Conservation (phyloP, 805 yeast species). For the Candida golubevii region DNA sequence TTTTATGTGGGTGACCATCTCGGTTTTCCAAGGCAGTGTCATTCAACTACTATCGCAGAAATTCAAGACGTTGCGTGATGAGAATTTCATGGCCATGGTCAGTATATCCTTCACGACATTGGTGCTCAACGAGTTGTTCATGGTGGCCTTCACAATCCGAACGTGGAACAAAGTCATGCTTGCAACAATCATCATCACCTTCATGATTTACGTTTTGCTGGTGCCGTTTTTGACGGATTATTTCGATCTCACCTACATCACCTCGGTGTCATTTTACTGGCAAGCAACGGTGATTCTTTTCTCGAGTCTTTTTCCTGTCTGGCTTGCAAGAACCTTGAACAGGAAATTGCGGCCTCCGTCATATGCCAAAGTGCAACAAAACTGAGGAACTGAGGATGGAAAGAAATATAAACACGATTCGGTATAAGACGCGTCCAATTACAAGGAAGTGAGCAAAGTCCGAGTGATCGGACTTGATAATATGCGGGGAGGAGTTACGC, state of each 20-base stretch:
- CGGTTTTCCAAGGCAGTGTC: constrained; percentile 85
- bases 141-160: constrained; percentile 90
- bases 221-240: constrained; percentile 87
- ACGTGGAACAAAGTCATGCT: constrained; percentile 87
- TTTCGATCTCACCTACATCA: constrained; percentile 65
- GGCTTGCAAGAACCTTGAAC: constrained; percentile 74
- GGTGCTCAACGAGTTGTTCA: constrained; percentile 77
- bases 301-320: constrained; percentile 80
- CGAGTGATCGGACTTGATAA: constrained; percentile 1
- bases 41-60: constrained; percentile 80
- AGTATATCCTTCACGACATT: constrained; percentile 77
- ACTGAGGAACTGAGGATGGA: constrained; percentile 21
- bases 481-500: background rate
- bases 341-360: constrained; percentile 86
- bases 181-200: constrained; percentile 65
- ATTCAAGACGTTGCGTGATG: constrained; percentile 57
- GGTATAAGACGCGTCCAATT: background rate
- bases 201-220: constrained; percentile 62
- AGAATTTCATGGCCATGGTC: constrained; percentile 70
- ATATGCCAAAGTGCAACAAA: constrained; percentile 93
- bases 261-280: constrained; percentile 60
- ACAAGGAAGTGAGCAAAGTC: background rate
- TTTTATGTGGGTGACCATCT: constrained; percentile 84
- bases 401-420: background rate
- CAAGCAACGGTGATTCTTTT: constrained; percentile 60